Evolutionary conservation across 805 yeast species (phyloP), one percentile per base, ranked within the genome.

Genomic region (Teunomyces gatunensis): DNA sequence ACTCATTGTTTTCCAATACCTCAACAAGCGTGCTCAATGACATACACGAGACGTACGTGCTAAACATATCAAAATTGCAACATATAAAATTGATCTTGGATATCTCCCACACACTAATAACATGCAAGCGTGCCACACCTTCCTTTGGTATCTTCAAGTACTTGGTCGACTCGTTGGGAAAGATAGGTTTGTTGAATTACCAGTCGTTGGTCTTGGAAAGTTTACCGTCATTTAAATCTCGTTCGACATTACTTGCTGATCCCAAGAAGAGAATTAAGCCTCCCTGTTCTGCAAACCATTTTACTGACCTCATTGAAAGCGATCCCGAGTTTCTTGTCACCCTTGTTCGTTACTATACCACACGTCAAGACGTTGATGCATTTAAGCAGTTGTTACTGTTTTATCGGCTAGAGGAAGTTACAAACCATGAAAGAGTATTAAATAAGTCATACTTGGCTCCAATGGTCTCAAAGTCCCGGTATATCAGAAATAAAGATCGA

Each of bases 321-420:
- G 57, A 61, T 17, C 74, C 77, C 0, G 54, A 57, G 10, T 52
- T 70, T n/a, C 42, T 73, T 17, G 47, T 42, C 3, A 53, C 63
- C 6, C 54, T 73, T 13, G 47, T 70, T 7, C 45, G 49, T 9
- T 69, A 64, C 49, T 64, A 65, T 32, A 52, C 56, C 9, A 25
- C 40, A 3, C 53, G 62, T 3, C 49, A 56, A 2, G 58, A 68
- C 27, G 27, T 15, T 7, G 49, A 35, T 2, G 52, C 60, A 2
- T 55, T 68, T 27, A 53, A 55, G n/a, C 56, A 56, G 11, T 47
- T 70, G 9, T 48, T 72, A n/a, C 46, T 58, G 5, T 66, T 57
- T 36, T 59, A 61, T 44, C 55, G 59, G 21, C 50, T 67, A 3
- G 59, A 56, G 13, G 67, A 65, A 42, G 50, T 63, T 2, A 37